Evolutionary conservation across 441 rosid species (phyloP), one percentile per base, ranked within the genome.

Genomic region (Croton setiger): DNA sequence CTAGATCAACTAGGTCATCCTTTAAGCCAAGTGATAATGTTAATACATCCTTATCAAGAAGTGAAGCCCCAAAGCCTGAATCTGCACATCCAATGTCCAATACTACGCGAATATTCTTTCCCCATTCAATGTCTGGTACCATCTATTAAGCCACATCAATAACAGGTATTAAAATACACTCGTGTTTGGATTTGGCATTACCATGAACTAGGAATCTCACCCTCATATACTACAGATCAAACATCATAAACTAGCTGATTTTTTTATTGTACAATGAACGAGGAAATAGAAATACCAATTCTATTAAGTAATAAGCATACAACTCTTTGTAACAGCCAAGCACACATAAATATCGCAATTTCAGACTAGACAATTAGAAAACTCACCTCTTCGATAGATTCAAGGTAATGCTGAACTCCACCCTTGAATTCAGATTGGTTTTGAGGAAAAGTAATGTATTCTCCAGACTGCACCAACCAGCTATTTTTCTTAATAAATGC

Each of bases 121-220:
- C 98, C 98, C 98, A 93, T 83, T 91, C 96, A 69, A 93, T 89
- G 76, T 93, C 98, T 55, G 97, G 98, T 72, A 93, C 98, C 95
- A 89, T 91, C 98, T 93, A 84, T 74, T 67, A 86, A 76, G 75
- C 71, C 70, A 72, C 58, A 80, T 74, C 71, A 75, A 82, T 72
- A 60, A 72, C 72, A 67, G 33, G n/a, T 20, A 58, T 70, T 67
- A 73, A 62, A n/a, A 18, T 23, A 27, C 23, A 27, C 12, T 72
- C 27, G 1, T 21, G 33, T 47, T 51, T 31, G 10, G 36, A 58
- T 20, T 47, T 20, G 55, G 23, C 15, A 35, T 64, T 65, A 35
- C 35, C 10, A 35, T 27, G 36, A 41, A 27, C 31, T 27, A 27
- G 31, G 44, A 54, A 72, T 41, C 71, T 36, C 67, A 67, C 20